Conservation (phyloP, 176 grass and related monocot species). For the Secale cereale region DNA sequence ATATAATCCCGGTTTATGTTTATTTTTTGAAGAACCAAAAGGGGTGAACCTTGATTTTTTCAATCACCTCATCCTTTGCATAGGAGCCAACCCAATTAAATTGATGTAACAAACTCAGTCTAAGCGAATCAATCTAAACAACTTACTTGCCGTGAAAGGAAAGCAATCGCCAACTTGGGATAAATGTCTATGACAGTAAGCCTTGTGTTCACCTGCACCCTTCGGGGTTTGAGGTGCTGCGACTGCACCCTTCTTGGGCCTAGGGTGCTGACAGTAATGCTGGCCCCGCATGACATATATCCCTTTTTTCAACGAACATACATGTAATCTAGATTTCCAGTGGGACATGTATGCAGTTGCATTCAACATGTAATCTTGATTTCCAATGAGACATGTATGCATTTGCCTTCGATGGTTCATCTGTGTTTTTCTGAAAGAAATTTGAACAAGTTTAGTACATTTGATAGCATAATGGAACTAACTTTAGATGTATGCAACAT, state of each 20-base stretch:
- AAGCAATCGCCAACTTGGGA: neutral
- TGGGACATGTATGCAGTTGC: neutral
- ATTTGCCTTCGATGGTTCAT: neutral
- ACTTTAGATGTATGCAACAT: conserved; percentile 2
- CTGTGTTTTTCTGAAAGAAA: neutral
- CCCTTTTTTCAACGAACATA: neutral
- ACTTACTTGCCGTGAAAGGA: neutral
- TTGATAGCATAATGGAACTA: conserved; percentile 15
- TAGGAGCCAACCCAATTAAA: neutral
- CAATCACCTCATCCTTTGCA: neutral
- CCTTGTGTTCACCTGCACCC: neutral
- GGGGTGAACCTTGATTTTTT: neutral
- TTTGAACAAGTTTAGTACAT: conserved; percentile 4
- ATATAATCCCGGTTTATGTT: neutral
- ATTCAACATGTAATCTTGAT: neutral
- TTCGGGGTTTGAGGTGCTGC: no score
- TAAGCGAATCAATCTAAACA: neutral
- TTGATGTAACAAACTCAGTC: neutral
- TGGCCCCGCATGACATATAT: neutral
- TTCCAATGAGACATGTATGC: neutral
- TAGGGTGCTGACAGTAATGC: neutral
- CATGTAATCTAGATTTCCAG: neutral
- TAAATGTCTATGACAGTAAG: neutral
- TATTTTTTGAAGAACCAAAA: neutral
- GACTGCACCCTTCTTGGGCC: neutral